phyloP scores from a whole-genome alignment of 2,329 filamentous ascomycete genomes.

The Verticillium nubilum region DNA sequence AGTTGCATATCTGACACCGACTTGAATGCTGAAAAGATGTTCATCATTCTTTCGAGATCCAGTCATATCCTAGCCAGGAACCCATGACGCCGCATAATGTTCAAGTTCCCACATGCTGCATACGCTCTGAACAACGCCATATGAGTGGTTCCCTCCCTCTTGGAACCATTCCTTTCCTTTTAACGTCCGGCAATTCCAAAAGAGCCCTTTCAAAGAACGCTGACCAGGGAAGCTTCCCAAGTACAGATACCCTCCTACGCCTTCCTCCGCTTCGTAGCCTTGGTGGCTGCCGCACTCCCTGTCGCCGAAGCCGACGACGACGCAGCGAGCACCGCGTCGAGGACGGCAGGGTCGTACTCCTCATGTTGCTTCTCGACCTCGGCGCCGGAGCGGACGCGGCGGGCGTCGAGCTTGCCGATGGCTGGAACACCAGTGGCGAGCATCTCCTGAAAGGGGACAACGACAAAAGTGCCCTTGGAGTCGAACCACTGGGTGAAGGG shows the following conservation, averaged over 20 bases:
- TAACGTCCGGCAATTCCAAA: background rate
- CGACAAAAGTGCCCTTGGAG: conserved; percentile 63
- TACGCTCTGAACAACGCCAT: background rate
- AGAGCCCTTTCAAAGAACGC: background rate
- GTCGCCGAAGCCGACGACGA: conserved; percentile 22
- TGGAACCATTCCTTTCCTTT: background rate
- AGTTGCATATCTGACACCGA: background rate
- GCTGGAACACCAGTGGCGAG: conserved; percentile 62
- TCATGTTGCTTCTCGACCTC: conserved; percentile 20
- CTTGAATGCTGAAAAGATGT: background rate
- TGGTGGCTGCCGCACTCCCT: conserved; percentile 25
- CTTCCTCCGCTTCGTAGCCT: conserved; percentile 42
- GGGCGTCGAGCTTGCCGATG: conserved; percentile 62
- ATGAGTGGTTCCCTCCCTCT: background rate
- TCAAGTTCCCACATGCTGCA: background rate
- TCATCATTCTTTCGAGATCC: background rate
- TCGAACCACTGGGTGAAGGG: conserved; percentile 78
- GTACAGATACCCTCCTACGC: conserved; percentile 17
- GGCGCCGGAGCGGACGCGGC: conserved; percentile 37
- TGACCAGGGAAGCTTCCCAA: background rate
- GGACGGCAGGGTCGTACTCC: conserved; percentile 37
- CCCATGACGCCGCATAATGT: background rate
- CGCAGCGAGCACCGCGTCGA: conserved; percentile 39
- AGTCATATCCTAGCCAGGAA: background rate
- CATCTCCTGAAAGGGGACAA: conserved; percentile 72